Percentiles rank a stretch among this genome's conserved stretches.
Conservation (phyloP, 805 yeast genomes). For the Candida alai region DNA sequence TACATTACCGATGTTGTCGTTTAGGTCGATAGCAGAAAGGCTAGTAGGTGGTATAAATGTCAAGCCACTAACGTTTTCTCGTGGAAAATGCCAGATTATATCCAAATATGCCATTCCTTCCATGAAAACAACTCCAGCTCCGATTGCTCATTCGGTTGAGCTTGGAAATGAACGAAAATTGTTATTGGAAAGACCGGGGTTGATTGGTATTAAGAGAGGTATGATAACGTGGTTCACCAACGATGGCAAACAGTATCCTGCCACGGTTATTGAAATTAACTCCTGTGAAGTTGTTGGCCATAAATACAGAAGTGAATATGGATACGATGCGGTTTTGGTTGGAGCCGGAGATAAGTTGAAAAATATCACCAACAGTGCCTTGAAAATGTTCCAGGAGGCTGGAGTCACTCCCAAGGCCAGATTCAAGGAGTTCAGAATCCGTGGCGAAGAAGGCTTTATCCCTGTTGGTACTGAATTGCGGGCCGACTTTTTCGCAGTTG, state of each 20-base stretch:
- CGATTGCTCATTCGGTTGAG: slow-evolving; percentile 63
- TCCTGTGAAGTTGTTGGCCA: slow-evolving; percentile 80
- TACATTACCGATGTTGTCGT: slow-evolving; percentile 1
- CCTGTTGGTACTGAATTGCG: slow-evolving; percentile 74
- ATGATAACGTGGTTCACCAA: slow-evolving; percentile 82
- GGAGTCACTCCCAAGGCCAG: slow-evolving; percentile 78
- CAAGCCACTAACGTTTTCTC: too few relatives aligned
- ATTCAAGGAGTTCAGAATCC: slow-evolving; percentile 76
- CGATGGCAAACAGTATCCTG: slow-evolving; percentile 68
- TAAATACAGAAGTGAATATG: slow-evolving; percentile 68
- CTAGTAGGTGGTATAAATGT: too few relatives aligned
- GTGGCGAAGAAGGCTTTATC: slow-evolving; percentile 54
- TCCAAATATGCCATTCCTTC: slow-evolving; percentile 51
- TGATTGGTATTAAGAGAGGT: slow-evolving; percentile 80
- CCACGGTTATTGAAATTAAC: slow-evolving; percentile 84
- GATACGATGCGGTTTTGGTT: slow-evolving; percentile 80
- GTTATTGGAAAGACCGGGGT: slow-evolving; percentile 76
- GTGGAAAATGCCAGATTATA: slow-evolving; percentile 34
- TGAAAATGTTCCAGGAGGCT: slow-evolving; percentile 77
- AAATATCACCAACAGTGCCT: slow-evolving; percentile 53
- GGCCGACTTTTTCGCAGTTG: slow-evolving; percentile 81
- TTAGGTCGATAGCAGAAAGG: slow-evolving; percentile 1
- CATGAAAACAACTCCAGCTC: slow-evolving; percentile 44
- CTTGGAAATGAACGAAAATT: slow-evolving; percentile 68
- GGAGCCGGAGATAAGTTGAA: slow-evolving; percentile 75